Conservation (phyloP, 1,139 yeast genomes). For the Debaryomyces robertsiae region DNA sequence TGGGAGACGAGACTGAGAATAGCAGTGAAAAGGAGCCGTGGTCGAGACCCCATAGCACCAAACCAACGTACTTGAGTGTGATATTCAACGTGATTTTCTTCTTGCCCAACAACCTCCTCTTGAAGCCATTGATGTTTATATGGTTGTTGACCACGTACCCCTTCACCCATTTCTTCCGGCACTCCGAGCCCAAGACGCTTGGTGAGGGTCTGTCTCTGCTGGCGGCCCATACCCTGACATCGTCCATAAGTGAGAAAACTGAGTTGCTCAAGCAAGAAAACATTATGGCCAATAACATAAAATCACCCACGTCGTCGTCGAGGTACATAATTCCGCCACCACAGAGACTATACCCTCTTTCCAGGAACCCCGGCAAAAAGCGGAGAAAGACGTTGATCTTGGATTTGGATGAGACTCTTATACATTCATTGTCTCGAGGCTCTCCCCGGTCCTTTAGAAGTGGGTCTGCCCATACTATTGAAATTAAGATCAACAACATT, state of each 20-base stretch:
- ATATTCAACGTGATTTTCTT: conserved; percentile 17
- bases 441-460: conserved; percentile 47
- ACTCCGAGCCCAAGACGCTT: background rate
- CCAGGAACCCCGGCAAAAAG: conserved; percentile 42
- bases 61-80: conserved; percentile 6
- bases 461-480: conserved; percentile 73
- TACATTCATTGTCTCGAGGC: conserved; percentile 81
- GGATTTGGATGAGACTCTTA: conserved; percentile 91
- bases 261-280: conserved; percentile 45
- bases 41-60: conserved; percentile 8
- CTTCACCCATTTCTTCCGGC: conserved; percentile 15
- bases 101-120: conserved; percentile 24
- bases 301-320: conserved; percentile 59
- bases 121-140: conserved; percentile 24
- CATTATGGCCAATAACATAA: conserved; percentile 47
- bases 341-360: conserved; percentile 45
- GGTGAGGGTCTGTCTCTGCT: no score
- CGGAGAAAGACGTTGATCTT: conserved; percentile 63
- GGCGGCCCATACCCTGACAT: conserved; percentile 1
- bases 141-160: conserved; percentile 27
- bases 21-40: conserved; percentile 17
- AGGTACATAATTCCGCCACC: conserved; percentile 53
- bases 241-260: conserved; percentile 39
- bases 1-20: conserved; percentile 18
- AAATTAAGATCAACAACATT: conserved; percentile 68